Conservation (phyloP, 2,329 filamentous ascomycete species). For the Raffaelea albimanens region DNA sequence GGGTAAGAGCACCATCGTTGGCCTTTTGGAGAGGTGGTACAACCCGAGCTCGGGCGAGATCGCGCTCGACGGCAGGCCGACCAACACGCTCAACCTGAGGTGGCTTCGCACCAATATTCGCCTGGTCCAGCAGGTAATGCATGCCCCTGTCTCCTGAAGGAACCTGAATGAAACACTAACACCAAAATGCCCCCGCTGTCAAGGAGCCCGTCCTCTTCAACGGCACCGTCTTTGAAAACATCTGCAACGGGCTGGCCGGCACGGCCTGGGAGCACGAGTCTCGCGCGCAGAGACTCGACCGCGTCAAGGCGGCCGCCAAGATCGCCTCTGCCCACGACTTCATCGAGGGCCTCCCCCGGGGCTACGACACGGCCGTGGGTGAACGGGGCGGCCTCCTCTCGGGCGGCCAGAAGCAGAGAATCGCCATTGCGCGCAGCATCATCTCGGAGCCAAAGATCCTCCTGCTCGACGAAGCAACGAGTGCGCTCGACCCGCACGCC, state of each 20-base stretch:
- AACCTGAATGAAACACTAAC: no score
- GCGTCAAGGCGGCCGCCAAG: conserved; percentile 71
- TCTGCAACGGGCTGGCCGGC: conserved; percentile 79
- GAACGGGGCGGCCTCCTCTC: conserved; percentile 67
- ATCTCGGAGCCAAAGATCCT: conserved; percentile 86
- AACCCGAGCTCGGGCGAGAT: no score
- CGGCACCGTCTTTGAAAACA: conserved; percentile 81
- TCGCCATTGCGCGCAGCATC: conserved; percentile 83
- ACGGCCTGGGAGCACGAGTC: conserved; percentile 61
- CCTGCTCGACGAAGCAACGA: conserved; percentile 87
- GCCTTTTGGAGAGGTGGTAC: no score
- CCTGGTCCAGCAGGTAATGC: no score
- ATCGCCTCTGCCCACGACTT: conserved; percentile 94
- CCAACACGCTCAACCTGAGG: no score
- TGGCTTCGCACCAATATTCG: no score
- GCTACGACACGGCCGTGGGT: conserved; percentile 86
- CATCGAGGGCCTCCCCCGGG: conserved; percentile 67
- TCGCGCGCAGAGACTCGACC: conserved; percentile 57
- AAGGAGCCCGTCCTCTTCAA: conserved; percentile 88
- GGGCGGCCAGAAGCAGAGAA: conserved; percentile 91
- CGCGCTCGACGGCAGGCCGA: no score
- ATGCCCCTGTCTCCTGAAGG: no score
- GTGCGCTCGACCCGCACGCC: conserved; percentile 82
- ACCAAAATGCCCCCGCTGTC: no score
- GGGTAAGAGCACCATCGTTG: no score